Conservation (phyloP, 257 asterid species). For the Solanum chilense region DNA sequence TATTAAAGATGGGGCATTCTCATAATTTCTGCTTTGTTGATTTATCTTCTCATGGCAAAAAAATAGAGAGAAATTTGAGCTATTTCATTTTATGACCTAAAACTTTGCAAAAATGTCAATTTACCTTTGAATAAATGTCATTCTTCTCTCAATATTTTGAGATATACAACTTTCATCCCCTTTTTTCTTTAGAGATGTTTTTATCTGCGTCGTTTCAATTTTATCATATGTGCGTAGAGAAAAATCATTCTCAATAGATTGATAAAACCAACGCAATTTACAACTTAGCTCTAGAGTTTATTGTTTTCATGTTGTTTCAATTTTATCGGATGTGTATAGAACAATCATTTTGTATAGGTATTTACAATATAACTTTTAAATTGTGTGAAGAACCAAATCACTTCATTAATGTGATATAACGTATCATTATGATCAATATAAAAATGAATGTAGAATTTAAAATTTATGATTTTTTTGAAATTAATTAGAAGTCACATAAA, state of each 20-base stretch:
- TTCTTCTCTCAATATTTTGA: background rate
- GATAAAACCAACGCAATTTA: background rate
- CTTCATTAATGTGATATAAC: background rate
- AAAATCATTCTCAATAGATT: background rate
- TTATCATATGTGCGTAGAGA: background rate
- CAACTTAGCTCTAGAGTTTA: background rate
- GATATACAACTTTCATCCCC: background rate
- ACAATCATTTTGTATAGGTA: background rate
- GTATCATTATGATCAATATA: background rate
- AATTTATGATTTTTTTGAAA: background rate
- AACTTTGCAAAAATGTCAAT: background rate
- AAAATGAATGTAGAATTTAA: background rate
- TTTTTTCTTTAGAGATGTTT: background rate
- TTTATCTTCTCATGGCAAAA: background rate
- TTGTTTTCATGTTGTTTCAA: background rate
- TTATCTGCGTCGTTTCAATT: background rate
- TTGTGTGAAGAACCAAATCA: background rate
- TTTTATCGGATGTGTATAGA: too few relatives aligned
- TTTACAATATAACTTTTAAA: background rate
- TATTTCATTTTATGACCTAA: background rate
- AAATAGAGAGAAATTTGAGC: background rate
- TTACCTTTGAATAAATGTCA: too few relatives aligned
- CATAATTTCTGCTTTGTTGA: background rate
- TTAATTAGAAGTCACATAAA: background rate
- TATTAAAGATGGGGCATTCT: background rate